A percentile compares a stretch with the other conserved stretches of the same genome.
Conservation (phyloP, 441 rosid species). For the Pelargonium fulgidum region DNA sequence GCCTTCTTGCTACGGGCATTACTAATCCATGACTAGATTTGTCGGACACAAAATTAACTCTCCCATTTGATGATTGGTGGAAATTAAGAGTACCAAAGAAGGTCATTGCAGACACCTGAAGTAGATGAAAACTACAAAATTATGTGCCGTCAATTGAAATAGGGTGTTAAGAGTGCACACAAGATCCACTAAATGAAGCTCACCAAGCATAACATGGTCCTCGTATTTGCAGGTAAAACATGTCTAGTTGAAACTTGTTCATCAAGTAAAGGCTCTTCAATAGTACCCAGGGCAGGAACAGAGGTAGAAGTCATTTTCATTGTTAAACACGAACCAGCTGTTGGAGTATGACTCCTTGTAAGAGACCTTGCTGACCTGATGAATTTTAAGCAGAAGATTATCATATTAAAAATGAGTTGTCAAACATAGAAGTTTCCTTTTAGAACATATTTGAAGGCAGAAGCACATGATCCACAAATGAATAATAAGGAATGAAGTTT, state of each 20-base stretch:
- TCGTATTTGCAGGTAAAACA: conserved; percentile 41
- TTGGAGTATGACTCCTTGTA: conserved; percentile 68
- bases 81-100: conserved; percentile 49
- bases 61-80: conserved; percentile 23
- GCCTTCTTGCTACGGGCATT: conserved; percentile 47
- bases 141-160: background rate
- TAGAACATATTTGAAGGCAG: background rate
- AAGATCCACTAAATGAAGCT: conserved; percentile 11
- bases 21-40: conserved; percentile 40
- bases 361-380: conserved; percentile 79
- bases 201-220: conserved; percentile 62
- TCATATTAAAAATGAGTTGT: background rate
- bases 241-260: conserved; percentile 31
- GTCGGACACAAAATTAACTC: conserved; percentile 23
- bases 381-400: conserved; percentile 7
- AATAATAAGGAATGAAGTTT: no score
- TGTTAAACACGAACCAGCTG: conserved; percentile 50
- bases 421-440: background rate
- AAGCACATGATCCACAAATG: background rate
- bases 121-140: background rate
- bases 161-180: background rate
- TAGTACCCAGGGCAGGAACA: conserved; percentile 24
- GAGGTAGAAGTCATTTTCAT: conserved; percentile 46
- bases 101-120: conserved; percentile 48
- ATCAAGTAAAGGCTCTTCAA: conserved; percentile 67